Conservation (phyloP, 140 eudicot genomes). For the Eryngium alpinum region DNA sequence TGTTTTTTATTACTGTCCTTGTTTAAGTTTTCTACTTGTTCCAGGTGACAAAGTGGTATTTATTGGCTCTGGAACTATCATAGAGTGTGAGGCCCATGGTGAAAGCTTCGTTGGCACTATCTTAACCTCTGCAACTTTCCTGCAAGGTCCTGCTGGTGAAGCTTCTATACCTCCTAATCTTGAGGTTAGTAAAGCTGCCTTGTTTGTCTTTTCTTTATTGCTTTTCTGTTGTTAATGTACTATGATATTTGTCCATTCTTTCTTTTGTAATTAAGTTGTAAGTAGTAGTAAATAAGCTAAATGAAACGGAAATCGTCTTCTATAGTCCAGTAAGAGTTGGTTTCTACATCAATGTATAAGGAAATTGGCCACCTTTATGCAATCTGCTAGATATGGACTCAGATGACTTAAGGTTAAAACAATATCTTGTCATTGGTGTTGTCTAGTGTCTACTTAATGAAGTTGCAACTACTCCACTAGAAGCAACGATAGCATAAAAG, state of each 20-base stretch:
- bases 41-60: neutral
- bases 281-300: neutral
- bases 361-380: neutral
- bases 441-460: neutral
- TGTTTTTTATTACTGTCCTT: neutral
- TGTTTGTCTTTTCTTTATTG: neutral
- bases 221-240: neutral
- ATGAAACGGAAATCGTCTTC: neutral
- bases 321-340: neutral
- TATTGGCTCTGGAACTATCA: neutral
- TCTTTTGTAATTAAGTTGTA: neutral
- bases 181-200: neutral
- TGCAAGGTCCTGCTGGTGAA: neutral
- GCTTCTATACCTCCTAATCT: neutral
- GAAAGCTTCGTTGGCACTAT: neutral
- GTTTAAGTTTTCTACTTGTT: neutral
- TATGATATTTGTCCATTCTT: neutral
- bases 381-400: neutral
- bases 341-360: neutral
- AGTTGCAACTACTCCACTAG: neutral
- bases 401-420: neutral
- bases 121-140: conserved; percentile 5
- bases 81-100: conserved; percentile 1
- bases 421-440: neutral
- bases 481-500: neutral